Base-by-base conservation (phyloP, 2,329 filamentous ascomycete genomes). In the Raffaelea ambrosiae region DNA sequence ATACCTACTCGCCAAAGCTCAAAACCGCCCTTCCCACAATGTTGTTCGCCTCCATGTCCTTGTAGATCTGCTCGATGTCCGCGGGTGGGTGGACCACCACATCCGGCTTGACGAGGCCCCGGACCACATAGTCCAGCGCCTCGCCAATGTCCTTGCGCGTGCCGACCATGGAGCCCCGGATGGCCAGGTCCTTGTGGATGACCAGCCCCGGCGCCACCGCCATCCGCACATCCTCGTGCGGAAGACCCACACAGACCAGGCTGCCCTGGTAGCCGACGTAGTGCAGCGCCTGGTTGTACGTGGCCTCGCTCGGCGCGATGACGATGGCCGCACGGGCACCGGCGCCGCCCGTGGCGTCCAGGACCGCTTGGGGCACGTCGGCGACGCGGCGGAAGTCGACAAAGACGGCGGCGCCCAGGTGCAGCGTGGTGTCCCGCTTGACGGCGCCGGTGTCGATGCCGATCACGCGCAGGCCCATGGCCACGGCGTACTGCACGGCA, bases 401-500 rank as follows among this genome's bases (percentile, higher is more conserved):
- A 55, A 78, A 86, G 18, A 66, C 64, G 49, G 73, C 69, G 2
- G 77, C 72, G 20, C 81, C 81, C 33, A 83, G 67, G 53, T 73
- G 57, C 46, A 49, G 43, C 21, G 51, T 53, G 14, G 31, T 26
- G 43, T 52, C 47, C 43, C 55, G 41, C 46, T 95, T 95, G 68
- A 93, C 88, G 3, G 81, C 79, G 44, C 89, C 89, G 44, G 78
- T 79, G 59, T 95, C 90, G 57, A 96, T 89, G 57, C 84, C 88
- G 59, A 95, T 83, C 55, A 81, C 72, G 54, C 82, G 74, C 45
- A 95, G 70, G 50, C 89, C 88, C 89, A 96, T 95, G 39, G 89
- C 90, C 66, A 84, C 86, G 47, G 87, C 88, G 67, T 95, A 95
- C 70, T 95, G 90, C 57, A 85, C 73, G 20, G 88, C 88, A 54